Base-by-base conservation (phyloP, 208 protist species). In the Trypanosoma congolense region DNA sequence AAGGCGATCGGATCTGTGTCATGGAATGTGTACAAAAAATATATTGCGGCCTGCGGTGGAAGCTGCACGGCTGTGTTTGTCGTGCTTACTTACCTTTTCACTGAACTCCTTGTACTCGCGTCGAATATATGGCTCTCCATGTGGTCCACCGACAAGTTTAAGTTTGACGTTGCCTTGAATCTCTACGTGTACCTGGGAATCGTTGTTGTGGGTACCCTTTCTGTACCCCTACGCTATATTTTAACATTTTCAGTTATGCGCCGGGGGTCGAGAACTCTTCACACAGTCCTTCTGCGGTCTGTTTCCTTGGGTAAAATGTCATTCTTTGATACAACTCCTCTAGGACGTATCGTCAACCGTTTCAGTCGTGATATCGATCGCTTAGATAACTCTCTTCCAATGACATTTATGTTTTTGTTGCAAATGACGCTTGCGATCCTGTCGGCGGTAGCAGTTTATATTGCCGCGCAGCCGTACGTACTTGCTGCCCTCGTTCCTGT, bases 321-420 rank as follows among this genome's bases (percentile, higher is more conserved):
- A 19, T 97, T 95, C 64, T 97, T 96, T 65, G 87, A 97, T 59
- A 77, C 68, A 5, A 97, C 80, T 2, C 90, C 90, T 0, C 14
- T 77, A 3, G 95, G 95, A 0, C 70, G 92, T 19, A 50, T 90
- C 19, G 40, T 90, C 21, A 88, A 86, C 56, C 58, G 82, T 10
- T 83, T 90, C 38, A 65, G 53, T 2, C 67, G 77, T 31, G 82
- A 90, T 49, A 53, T 73, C 44, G 54, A 73, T 40, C 38, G 43
- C 33, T 33, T 80, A 19, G 80, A 88, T 50, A 68, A 80, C 21
- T 31, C 45, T 47, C 56, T 88, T 4, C 74, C 78, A 19, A 63
- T 75, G 36, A 78, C 69, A n/a, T 16, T 72, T 31, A 74, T 73
- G 55, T 70, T 79, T 42, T 59, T 75, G 24, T 65, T 90, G 33